Conservation (phyloP, 2,329 filamentous ascomycete genomes). For the Paracorniculantispora psalliotae region DNA sequence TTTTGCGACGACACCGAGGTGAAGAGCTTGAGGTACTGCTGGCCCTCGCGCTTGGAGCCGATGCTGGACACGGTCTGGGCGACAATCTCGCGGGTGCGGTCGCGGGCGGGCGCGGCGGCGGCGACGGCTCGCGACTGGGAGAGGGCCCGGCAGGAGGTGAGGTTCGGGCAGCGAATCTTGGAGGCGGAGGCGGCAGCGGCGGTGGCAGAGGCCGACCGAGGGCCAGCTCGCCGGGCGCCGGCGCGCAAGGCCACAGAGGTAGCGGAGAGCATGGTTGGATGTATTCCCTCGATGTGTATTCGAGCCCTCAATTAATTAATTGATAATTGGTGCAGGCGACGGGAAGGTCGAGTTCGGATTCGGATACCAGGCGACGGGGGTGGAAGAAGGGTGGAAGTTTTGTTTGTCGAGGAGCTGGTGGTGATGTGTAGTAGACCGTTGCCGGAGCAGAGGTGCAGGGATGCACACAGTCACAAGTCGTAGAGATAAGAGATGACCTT, state of each 20-base stretch:
- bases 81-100: constrained; percentile 33
- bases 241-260: constrained; percentile 39
- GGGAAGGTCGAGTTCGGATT: neutral
- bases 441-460: too few species aligned
- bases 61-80: constrained; percentile 78
- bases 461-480: too few species aligned
- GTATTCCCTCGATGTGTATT: constrained; percentile 17
- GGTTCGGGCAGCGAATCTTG: constrained; percentile 21
- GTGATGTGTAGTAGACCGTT: neutral
- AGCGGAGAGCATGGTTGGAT: constrained; percentile 37
- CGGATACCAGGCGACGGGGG: neutral
- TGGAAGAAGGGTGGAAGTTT: neutral
- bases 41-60: constrained; percentile 90
- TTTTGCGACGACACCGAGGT: constrained; percentile 93
- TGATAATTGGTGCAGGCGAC: neutral
- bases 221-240: constrained; percentile 37
- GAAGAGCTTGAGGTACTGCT: constrained; percentile 97
- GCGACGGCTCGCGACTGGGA: constrained; percentile 12
- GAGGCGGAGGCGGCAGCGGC: constrained; percentile 21
- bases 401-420: neutral
- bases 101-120: constrained; percentile 17
- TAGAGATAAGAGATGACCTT: neutral
- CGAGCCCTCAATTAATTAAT: constrained; percentile 17
- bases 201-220: constrained; percentile 23
- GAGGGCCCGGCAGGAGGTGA: constrained; percentile 20